Evolutionary conservation across 768 basidiomycete genomes (phyloP), one percentile per base, ranked within the genome.

Genomic region (Russula earlei): DNA sequence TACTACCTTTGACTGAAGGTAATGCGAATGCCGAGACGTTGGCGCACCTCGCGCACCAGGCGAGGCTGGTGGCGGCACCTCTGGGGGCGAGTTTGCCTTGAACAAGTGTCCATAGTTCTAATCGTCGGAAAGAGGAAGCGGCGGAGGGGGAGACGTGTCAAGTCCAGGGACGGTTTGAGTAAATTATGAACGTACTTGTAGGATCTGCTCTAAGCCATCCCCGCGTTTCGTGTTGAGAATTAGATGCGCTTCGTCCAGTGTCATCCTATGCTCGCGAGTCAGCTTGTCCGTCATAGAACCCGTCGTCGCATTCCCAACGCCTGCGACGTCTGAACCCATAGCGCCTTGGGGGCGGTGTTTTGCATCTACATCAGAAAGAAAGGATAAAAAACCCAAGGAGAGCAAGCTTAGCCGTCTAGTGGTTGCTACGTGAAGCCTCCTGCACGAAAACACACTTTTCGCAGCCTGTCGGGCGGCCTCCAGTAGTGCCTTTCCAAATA

Each of bases 1-100:
- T 43, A 91, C 81, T n/a, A 99, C 91, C 72, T 99, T 99, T 31
- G 91, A 94, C 68, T 95, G 94, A 12, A 98, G 76, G 70, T 98
- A 98, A 70, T 93, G 90, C 34, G 91, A 93, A 67, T 91, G 76
- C 36, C 71, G 64, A 20, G 76, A 76, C 25, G 69, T 72, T 22
- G 71, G 62, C 5, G 71, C 67, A 22, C 70, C 71, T 67, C 75
- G 79, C 36, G 77, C 72, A 14, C 76, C 64, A 38, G 76, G 56
- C 56, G 76, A 74, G 7, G 63, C 54, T 46, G 67, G 68, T 36
- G 68, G 65, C 14, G 81, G 74, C 44, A 77, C 68, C 41, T 82
- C 75, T n/a, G 80, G 75, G 11, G 85, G 85, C 22, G 84, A 77
- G 68, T 99, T 99, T 44, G 83, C 83, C 70, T 88, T 85, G 77